Conservation (phyloP, 176 grass and related monocot species). For the Dactylis glomerata region DNA sequence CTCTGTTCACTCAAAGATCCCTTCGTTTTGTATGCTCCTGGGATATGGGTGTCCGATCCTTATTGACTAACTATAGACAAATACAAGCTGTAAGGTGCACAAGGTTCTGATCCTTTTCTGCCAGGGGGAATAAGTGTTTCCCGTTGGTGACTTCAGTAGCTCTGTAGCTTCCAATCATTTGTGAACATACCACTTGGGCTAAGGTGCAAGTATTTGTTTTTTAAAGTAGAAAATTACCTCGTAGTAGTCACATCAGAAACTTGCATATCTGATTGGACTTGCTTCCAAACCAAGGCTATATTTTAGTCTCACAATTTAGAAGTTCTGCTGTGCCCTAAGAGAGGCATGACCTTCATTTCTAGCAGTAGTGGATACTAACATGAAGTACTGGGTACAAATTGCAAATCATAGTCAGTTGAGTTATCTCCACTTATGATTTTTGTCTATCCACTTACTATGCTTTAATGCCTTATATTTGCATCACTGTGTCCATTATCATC, state of each 20-base stretch:
- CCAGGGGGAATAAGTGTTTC: neutral
- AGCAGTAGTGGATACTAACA: neutral
- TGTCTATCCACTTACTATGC: conserved; percentile 2
- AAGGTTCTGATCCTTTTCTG: neutral
- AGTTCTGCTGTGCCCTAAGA: neutral
- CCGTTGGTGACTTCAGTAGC: neutral
- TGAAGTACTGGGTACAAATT: neutral
- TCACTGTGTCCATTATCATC: conserved; percentile 9
- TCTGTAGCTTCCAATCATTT: conserved; percentile 3
- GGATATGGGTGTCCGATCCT: conserved; percentile 3
- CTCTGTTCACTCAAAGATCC: neutral
- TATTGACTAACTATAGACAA: neutral
- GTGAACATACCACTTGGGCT: neutral
- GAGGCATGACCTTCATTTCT: neutral
- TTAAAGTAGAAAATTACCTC: neutral
- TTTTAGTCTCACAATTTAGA: neutral
- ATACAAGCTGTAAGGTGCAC: neutral
- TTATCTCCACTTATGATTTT: neutral
- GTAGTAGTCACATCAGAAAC: neutral
- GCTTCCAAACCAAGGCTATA: neutral
- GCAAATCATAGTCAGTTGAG: neutral
- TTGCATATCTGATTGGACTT: conserved; percentile 9
- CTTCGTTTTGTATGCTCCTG: neutral
- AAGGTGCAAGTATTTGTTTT: neutral
- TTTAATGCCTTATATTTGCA: neutral